A percentile compares a stretch with the other conserved stretches of the same genome.
Conservation (phyloP, 2,329 filamentous ascomycete genomes). For the Simplicillium aogashimaense region DNA sequence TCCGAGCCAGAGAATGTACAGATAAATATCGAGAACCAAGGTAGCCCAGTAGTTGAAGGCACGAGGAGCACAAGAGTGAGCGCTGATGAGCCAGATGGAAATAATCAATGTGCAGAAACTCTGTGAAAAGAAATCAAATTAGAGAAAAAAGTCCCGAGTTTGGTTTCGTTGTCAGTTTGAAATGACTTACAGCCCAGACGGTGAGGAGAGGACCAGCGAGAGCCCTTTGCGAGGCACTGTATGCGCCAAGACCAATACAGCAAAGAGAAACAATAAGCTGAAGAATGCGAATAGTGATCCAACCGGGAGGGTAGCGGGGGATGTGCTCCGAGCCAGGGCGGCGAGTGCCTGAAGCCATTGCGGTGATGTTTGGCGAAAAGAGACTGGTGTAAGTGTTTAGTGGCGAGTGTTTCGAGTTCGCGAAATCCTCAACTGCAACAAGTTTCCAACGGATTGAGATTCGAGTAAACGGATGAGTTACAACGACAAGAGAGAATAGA, state of each 20-base stretch:
- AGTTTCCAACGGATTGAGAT: no score
- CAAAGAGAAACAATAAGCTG: constrained; percentile 35
- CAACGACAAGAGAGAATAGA: no score
- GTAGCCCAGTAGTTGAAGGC: constrained; percentile 45
- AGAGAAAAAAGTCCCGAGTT: constrained; percentile 1
- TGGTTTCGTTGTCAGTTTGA: background rate
- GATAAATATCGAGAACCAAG: constrained; percentile 38
- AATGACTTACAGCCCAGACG: constrained; percentile 27
- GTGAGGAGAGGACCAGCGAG: constrained; percentile 25
- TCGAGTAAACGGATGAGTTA: no score
- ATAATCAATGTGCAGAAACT: constrained; percentile 32
- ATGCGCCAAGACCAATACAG: constrained; percentile 36
- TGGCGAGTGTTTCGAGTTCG: no score
- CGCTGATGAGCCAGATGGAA: constrained; percentile 35
- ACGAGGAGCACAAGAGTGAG: constrained; percentile 26
- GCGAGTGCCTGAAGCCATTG: constrained; percentile 12
- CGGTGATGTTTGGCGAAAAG: no score
- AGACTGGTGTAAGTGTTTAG: no score
- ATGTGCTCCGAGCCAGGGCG: constrained; percentile 32
- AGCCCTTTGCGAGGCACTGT: constrained; percentile 13
- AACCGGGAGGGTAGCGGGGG: constrained; percentile 32
- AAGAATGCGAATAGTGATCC: constrained; percentile 31
- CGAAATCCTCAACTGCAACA: no score
- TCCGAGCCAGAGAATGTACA: constrained; percentile 42
- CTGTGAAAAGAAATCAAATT: constrained; percentile 13